These are phyloP conservation scores for Antitrichia curtipendula DNA, from an alignment of 225 moss, liverwort and hornwort genomes.

Conservation along the genomic window DNA sequence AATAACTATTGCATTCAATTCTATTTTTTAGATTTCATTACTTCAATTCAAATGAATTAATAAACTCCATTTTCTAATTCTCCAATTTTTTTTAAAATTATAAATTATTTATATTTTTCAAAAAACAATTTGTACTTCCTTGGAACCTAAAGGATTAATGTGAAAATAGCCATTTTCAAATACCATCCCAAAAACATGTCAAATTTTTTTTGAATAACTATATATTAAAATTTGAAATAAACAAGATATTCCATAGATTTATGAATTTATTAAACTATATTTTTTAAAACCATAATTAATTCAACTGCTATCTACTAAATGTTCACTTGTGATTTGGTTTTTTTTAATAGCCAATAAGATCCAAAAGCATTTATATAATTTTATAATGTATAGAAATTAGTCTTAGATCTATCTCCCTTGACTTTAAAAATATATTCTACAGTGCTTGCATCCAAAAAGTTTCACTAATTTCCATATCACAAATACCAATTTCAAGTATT, in stretches of 20 bases:
- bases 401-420: rapidly evolving
- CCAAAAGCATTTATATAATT: neutral
- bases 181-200: rapidly evolving
- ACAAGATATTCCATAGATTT: neutral
- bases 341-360: neutral
- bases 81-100: neutral
- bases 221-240: rapidly evolving
- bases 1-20: neutral
- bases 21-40: neutral
- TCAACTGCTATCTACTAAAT: neutral
- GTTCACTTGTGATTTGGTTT: too few species aligned
- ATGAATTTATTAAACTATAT: rapidly evolving
- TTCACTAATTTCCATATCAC: neutral
- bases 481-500: neutral
- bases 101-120: neutral
- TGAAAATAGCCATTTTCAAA: neutral
- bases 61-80: neutral
- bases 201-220: neutral
- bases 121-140: rapidly evolving
- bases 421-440: rapidly evolving
- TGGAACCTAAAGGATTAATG: neutral
- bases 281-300: neutral
- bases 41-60: neutral
- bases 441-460: neutral
- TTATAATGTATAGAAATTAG: rapidly evolving